These are phyloP conservation scores for Paramarasmius palmivorus DNA, from an alignment of 1,284 basidiomycete species.

Conservation along the genomic window DNA sequence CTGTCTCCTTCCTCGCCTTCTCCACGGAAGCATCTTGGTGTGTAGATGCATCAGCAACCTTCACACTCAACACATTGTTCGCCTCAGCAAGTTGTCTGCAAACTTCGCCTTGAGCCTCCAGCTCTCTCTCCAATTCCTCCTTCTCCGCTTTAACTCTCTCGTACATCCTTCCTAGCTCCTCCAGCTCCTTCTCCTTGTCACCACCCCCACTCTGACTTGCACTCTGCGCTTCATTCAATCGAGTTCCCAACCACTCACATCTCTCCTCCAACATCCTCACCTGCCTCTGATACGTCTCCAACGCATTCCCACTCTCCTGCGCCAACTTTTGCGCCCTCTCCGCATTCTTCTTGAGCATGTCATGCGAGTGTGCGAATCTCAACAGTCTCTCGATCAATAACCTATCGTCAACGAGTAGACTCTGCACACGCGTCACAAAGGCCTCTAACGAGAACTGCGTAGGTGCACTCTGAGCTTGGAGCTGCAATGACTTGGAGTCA, in stretches of 20 bases:
- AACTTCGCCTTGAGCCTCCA: constrained; percentile 71
- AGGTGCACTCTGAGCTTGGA: constrained; percentile 29
- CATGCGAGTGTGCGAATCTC: constrained; percentile 83
- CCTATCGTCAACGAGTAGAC: constrained; percentile 78
- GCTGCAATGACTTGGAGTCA: constrained; percentile 43
- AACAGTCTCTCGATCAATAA: constrained; percentile 80
- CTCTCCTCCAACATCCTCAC: constrained; percentile 78
- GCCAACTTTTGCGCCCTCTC: constrained; percentile 87
- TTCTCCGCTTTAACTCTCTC: constrained; percentile 66
- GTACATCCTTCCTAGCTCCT: constrained; percentile 59
- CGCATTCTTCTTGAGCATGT: constrained; percentile 87
- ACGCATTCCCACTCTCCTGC: constrained; percentile 70
- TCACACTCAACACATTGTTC: constrained; percentile 76
- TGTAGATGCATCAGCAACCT: constrained; percentile 68
- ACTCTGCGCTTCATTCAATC: constrained; percentile 59
- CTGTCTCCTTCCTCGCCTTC: too few species aligned
- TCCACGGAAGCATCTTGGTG: too few species aligned
- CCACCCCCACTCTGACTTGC: constrained; percentile 1
- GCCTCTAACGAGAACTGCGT: constrained; percentile 64
- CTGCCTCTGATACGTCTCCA: constrained; percentile 89
- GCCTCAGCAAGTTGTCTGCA: constrained; percentile 72
- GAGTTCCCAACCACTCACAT: constrained; percentile 52
- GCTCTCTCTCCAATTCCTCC: constrained; percentile 66
- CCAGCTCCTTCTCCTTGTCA: constrained; percentile 69
- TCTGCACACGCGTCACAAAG: constrained; percentile 75